Evolutionary conservation across 176 grass and related monocot species (phyloP).

Genomic region (Aegilops bicornis): DNA sequence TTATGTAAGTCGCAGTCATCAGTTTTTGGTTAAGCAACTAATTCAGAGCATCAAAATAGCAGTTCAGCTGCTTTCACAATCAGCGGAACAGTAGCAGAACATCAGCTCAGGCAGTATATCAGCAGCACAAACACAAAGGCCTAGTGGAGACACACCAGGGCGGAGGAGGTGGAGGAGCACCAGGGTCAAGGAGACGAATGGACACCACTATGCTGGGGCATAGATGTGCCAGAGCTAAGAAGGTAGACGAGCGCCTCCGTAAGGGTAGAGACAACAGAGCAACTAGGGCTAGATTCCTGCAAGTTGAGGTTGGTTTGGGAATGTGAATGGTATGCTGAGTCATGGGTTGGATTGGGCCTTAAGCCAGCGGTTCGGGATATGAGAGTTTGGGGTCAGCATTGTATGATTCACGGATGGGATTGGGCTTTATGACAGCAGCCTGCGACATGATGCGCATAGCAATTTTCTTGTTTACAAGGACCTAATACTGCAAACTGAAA

Average conservation of each 20-base stretch:
- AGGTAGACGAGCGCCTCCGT: not conserved
- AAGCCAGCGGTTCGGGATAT: not conserved
- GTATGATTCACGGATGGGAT: too few relatives aligned
- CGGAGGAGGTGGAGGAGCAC: not conserved
- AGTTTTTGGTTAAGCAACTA: not conserved
- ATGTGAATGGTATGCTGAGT: not conserved
- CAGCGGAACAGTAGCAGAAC: not conserved
- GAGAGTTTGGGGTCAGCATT: not conserved
- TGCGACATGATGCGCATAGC: not conserved
- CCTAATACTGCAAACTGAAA: not conserved
- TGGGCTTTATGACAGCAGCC: not conserved
- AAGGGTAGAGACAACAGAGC: not conserved
- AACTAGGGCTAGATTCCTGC: not conserved
- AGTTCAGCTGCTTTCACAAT: not conserved
- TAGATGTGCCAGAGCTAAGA: not conserved
- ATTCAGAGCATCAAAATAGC: not conserved
- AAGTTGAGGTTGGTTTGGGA: not conserved
- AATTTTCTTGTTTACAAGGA: not conserved
- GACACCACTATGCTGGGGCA: not conserved
- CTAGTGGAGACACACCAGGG: not conserved
- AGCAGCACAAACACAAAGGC: not conserved
- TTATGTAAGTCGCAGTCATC: not conserved
- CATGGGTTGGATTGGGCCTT: not conserved
- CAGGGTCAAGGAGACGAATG: not conserved
- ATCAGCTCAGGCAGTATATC: not conserved